Conservation (phyloP, 768 basidiomycete species). For the Royoungia palumana region DNA sequence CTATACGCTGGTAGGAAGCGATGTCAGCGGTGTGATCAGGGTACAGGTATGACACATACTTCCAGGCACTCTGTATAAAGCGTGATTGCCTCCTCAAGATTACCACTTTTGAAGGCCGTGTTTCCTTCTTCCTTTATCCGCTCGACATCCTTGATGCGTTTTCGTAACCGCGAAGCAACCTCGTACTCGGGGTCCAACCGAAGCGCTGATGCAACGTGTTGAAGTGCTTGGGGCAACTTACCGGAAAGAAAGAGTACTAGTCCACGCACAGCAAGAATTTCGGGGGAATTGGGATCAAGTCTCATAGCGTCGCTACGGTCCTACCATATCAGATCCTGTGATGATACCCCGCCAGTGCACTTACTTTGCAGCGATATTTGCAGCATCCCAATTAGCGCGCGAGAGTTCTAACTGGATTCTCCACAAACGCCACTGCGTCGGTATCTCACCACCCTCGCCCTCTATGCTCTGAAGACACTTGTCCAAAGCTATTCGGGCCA, state of each 20-base stretch:
- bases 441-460: constrained; percentile 70
- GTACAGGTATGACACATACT: constrained; percentile 33
- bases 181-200: constrained; percentile 77
- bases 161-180: constrained; percentile 65
- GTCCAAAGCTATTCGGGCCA: constrained; percentile 77
- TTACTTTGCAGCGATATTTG: constrained; percentile 70
- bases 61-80: constrained; percentile 74
- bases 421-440: constrained; percentile 79
- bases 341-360: constrained; percentile 24
- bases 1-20: constrained; percentile 50
- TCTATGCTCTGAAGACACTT: constrained; percentile 72
- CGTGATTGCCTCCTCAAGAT: constrained; percentile 57
- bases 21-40: not conserved
- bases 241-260: constrained; percentile 73
- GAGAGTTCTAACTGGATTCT: constrained; percentile 74
- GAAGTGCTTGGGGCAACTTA: constrained; percentile 65
- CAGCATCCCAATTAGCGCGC: constrained; percentile 69
- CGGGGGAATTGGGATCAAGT: constrained; percentile 68
- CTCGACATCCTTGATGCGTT: constrained; percentile 80
- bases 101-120: constrained; percentile 60
- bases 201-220: constrained; percentile 69
- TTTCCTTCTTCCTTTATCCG: constrained; percentile 85
- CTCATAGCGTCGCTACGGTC: constrained; percentile 67
- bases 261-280: constrained; percentile 74
- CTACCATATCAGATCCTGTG: constrained; percentile 2